Conservation (phyloP, 176 grass and related monocot species). For the Thinopyrum elongatum region DNA sequence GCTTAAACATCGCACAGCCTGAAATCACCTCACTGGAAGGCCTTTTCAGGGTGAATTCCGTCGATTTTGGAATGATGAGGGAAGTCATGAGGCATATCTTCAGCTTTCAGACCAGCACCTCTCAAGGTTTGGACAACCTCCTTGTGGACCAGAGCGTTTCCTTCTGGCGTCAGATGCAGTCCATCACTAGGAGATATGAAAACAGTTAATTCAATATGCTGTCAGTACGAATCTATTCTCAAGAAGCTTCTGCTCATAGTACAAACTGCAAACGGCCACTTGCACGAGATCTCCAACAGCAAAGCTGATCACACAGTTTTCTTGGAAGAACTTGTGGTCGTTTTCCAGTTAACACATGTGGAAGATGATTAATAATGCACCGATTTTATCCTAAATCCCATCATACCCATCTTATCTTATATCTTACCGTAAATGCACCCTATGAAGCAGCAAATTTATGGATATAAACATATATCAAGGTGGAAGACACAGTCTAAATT, state of each 20-base stretch:
- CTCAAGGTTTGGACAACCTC: slow-evolving; percentile 54
- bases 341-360: too few relatives aligned
- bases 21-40: slow-evolving; percentile 54
- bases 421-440: too few relatives aligned
- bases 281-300: not conserved
- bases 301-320: not conserved
- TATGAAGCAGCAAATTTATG: too few relatives aligned
- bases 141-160: slow-evolving; percentile 68
- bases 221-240: not conserved
- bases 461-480: too few relatives aligned
- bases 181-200: slow-evolving; percentile 60
- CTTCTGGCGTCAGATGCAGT: slow-evolving; percentile 70
- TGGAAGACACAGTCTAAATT: too few relatives aligned
- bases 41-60: slow-evolving; percentile 44
- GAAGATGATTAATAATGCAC: not conserved
- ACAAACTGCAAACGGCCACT: not conserved
- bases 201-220: not conserved
- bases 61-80: slow-evolving; percentile 78
- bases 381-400: not conserved
- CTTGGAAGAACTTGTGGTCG: not conserved
- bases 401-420: too few relatives aligned
- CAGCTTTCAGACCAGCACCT: slow-evolving; percentile 46
- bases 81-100: slow-evolving; percentile 74
- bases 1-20: not conserved
- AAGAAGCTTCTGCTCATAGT: not conserved